These are phyloP conservation scores for Pichia nakasei DNA, from an alignment of 805 yeast genomes.

Conservation along the genomic window DNA sequence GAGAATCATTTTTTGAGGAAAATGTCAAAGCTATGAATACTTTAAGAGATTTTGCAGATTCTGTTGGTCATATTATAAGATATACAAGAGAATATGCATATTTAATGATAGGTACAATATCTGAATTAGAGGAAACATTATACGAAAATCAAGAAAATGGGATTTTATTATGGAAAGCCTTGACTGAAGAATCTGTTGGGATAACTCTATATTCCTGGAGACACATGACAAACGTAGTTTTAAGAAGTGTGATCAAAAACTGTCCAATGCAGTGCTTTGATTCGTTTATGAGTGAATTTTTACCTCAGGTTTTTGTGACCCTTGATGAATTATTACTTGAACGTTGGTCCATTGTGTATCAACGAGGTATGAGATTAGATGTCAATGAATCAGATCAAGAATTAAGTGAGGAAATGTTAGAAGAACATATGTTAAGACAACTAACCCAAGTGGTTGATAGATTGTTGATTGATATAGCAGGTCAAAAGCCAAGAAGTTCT, in stretches of 20 bases:
- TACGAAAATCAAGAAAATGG: conserved; percentile 84
- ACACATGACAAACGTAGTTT: conserved; percentile 85
- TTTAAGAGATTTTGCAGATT: conserved; percentile 91
- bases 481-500: conserved; percentile 50
- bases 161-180: conserved; percentile 66
- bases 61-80: conserved; percentile 91
- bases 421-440: conserved; percentile 88
- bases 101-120: conserved; percentile 78
- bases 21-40: conserved; percentile 91
- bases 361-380: conserved; percentile 46
- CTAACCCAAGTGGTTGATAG: conserved; percentile 87
- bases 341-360: conserved; percentile 66
- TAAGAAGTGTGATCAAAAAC: conserved; percentile 77
- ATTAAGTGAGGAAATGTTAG: conserved; percentile 96
- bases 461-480: conserved; percentile 76
- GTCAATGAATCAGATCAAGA: conserved; percentile 63
- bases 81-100: conserved; percentile 95
- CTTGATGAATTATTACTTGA: conserved; percentile 65
- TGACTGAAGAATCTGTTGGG: conserved; percentile 79
- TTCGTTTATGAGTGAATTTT: conserved; percentile 62
- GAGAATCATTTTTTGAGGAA: conserved; percentile 90
- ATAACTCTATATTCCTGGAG: conserved; percentile 95
- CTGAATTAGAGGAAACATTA: conserved; percentile 82
- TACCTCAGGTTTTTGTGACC: conserved; percentile 68
- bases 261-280: conserved; percentile 70